Evolutionary conservation across 768 basidiomycete genomes (phyloP).

Genomic region (Asterophora lycoperdoides): DNA sequence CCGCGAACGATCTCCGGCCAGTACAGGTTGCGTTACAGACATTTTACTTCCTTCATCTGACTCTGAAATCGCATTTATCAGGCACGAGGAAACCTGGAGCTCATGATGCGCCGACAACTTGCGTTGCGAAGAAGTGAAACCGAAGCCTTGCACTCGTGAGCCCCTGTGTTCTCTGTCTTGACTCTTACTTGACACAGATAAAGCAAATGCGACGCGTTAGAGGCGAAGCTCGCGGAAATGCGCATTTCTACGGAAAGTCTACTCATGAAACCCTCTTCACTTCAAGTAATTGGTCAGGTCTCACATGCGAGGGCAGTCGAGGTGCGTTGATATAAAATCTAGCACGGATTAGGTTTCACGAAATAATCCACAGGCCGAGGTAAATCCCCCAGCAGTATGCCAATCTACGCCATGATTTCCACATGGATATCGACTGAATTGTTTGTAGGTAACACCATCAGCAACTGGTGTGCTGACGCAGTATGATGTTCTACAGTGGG

Average conservation of each 20-base stretch:
- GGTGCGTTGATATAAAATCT: neutral
- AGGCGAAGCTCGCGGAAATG: conserved; percentile 56
- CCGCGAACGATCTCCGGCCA: conserved; percentile 84
- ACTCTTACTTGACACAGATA: neutral
- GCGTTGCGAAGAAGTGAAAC: conserved; percentile 74
- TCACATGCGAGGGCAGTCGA: neutral
- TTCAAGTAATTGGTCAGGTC: neutral
- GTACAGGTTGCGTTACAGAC: conserved; percentile 57
- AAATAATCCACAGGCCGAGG: neutral
- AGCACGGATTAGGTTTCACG: neutral
- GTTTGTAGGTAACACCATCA: too few species aligned
- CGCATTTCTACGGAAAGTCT: conserved; percentile 32
- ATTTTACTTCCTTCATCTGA: neutral
- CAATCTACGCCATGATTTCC: too few species aligned
- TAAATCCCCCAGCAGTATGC: neutral
- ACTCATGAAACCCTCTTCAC: neutral
- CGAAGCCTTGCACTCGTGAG: conserved; percentile 61
- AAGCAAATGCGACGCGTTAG: conserved; percentile 72
- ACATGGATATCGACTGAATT: neutral
- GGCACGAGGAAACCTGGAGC: conserved; percentile 79
- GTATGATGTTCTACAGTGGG: conserved; percentile 53
- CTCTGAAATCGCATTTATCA: conserved; percentile 22
- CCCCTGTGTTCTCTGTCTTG: conserved; percentile 1
- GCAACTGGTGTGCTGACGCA: conserved; percentile 17
- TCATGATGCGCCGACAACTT: conserved; percentile 77